A percentile compares a stretch with the other conserved stretches of the same genome.
Evolutionary conservation across 305 asterid genomes (phyloP).

Genomic region (Fraxinus floribunda): DNA sequence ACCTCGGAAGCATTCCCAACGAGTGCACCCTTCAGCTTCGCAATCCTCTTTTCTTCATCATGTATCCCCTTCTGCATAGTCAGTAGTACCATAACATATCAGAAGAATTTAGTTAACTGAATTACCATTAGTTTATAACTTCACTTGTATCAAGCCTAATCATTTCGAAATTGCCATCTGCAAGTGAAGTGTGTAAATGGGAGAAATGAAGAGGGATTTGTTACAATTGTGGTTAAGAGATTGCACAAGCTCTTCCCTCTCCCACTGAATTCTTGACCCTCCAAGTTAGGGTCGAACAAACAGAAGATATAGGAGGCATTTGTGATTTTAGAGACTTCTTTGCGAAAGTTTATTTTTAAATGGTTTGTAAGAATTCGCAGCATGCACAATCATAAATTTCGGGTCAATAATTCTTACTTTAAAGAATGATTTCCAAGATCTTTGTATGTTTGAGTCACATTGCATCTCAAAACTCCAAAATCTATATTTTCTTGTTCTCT

Average conservation of each 20-base stretch:
- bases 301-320: background rate
- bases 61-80: conserved; percentile 47
- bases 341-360: background rate
- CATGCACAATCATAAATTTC: background rate
- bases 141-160: background rate
- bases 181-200: background rate
- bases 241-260: background rate
- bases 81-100: background rate
- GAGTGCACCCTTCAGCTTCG: conserved; percentile 46
- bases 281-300: background rate
- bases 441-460: no score
- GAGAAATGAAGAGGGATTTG: background rate
- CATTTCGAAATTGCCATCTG: background rate
- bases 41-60: conserved; percentile 40
- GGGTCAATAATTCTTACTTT: background rate
- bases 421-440: no score
- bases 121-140: background rate
- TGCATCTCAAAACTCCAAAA: no score
- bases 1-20: conserved; percentile 75
- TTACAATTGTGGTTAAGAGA: background rate
- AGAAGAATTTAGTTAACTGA: conserved; percentile 3
- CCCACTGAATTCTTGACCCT: background rate
- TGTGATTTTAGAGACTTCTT: background rate
- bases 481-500: no score
- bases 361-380: background rate